Evolutionary conservation across 768 basidiomycete genomes (phyloP), one percentile per base, ranked within the genome.

Genomic region (Crucibulum laeve): DNA sequence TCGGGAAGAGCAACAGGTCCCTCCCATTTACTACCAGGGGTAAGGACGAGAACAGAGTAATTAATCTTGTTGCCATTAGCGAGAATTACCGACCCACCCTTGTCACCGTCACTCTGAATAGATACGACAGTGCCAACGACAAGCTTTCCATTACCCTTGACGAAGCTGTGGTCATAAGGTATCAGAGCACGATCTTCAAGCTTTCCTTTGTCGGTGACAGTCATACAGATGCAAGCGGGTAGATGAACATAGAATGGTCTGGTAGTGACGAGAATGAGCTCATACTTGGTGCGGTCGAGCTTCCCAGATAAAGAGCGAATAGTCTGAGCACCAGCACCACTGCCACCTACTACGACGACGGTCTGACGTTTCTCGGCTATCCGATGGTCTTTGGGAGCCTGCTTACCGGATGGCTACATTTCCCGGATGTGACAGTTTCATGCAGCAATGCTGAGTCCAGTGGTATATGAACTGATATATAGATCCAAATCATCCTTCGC

Each of bases 11-110:
- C 59, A 34, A 75, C 45, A 0, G 75, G 73, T 0, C 73, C 79
- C 4, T 57, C 50, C 77, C 77, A 85, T 5, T 49, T 58, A 26
- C 69, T 69, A 2, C 84, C 84, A 1, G 82, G 68, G 0, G 80
- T 73, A 25, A 87, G 58, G 36, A 86, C 67, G 38, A 86, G 71
- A 24, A 72, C 62, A 23, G 73, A 71, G 52, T 80, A 87, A 5
- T 56, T 50, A 13, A 87, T 47, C 13, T 53, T 55, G 35, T 77
- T 68, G 17, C 77, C 79, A 49, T 62, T 59, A 7, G 65, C 65
- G 4, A 87, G 67, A 4, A 71, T 62, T 8, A 86, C 68, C 11
- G 55, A 45, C 2, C 71, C 65, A 0, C 76, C 76, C n/a, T 70
- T 68, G 1, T 55, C 45, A 7, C 51, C 23, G 10, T 36, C 19